Percentiles rank a stretch among this genome's conserved stretches.
These are phyloP conservation scores for Solanum chmielewskii DNA, from an alignment of 257 asterid genomes.

Conservation along the genomic window DNA sequence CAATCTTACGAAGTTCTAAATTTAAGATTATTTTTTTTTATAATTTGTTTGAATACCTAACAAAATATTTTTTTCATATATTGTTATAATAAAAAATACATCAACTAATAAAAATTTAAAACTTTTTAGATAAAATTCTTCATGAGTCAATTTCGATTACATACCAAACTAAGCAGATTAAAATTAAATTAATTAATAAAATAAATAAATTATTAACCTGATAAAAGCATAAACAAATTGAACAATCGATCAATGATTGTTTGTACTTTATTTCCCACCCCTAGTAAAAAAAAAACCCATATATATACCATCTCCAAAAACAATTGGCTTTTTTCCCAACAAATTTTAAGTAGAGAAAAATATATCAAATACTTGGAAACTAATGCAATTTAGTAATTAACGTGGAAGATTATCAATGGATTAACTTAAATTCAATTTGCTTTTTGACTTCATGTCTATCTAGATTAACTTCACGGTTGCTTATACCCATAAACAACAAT, in stretches of 20 bases:
- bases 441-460: neutral
- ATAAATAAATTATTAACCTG: no score
- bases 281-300: neutral
- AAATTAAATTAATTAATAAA: no score
- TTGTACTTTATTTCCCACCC: neutral
- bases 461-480: neutral
- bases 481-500: neutral
- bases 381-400: neutral
- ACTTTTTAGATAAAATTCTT: no score
- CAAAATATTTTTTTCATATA: no score
- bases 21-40: no score
- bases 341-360: neutral
- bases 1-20: neutral
- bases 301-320: neutral
- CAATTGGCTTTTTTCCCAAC: neutral
- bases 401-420: neutral
- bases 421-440: neutral
- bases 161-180: neutral
- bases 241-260: neutral
- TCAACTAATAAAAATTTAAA: no score
- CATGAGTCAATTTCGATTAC: neutral
- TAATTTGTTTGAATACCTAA: no score
- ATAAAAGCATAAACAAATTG: neutral
- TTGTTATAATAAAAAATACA: no score
- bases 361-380: neutral